A percentile compares a stretch with the other conserved stretches of the same genome.
Conservation (phyloP, 2,329 filamentous ascomycete species). For the Penicillium hordei region DNA sequence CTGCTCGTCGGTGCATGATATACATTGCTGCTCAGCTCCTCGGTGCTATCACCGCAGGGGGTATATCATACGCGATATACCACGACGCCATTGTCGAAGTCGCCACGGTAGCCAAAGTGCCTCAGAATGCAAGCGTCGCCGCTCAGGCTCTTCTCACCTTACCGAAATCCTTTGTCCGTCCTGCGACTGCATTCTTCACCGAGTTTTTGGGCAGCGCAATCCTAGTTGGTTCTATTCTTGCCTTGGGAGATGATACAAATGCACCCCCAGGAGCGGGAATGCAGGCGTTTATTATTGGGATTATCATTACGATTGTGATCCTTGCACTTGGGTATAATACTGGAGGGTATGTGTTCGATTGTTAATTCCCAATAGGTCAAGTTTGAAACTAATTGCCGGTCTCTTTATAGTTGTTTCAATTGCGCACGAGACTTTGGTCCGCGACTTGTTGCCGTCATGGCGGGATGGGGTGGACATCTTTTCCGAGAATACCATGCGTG, state of each 20-base stretch:
- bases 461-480: conserved; percentile 32
- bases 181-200: conserved; percentile 38
- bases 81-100: conserved; percentile 34
- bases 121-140: conserved; percentile 19
- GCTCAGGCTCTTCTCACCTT: conserved; percentile 29
- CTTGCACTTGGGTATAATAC: conserved; percentile 38
- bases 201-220: conserved; percentile 40
- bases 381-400: not conserved
- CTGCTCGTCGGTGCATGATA: conserved; percentile 23
- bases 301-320: conserved; percentile 18
- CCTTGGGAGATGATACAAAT: conserved; percentile 46
- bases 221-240: conserved; percentile 34
- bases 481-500: conserved; percentile 31
- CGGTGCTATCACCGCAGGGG: conserved; percentile 36
- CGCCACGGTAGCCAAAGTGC: conserved; percentile 13
- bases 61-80: conserved; percentile 39
- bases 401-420: conserved; percentile 32
- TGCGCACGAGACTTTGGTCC: conserved; percentile 39
- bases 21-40: conserved; percentile 40
- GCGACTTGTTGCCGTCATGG: conserved; percentile 32
- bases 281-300: conserved; percentile 33
- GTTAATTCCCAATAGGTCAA: not conserved
- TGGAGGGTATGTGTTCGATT: conserved; percentile 26
- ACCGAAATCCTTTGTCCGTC: conserved; percentile 28
- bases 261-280: conserved; percentile 47